These are phyloP conservation scores for Neonectria ditissima DNA, from an alignment of 2,329 filamentous ascomycete genomes.

Conservation along the genomic window DNA sequence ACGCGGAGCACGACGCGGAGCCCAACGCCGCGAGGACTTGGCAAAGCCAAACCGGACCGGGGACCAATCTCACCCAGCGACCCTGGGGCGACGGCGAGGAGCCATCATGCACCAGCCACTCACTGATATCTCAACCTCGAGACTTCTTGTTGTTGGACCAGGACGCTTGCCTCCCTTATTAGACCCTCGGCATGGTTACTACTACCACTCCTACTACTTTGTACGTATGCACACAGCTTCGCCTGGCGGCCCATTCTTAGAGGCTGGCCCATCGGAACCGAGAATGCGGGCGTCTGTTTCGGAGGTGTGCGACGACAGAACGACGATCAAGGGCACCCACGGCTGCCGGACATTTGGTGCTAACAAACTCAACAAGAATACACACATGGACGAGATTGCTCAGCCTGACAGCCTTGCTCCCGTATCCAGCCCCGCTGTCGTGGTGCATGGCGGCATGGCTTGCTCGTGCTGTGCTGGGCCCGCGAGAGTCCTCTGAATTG, in stretches of 20 bases:
- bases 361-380: constrained; percentile 22
- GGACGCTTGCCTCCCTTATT: not conserved
- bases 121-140: not conserved
- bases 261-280: not conserved
- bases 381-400: not conserved
- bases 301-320: constrained; percentile 1
- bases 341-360: not conserved
- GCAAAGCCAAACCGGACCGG: constrained; percentile 1
- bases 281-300: not conserved
- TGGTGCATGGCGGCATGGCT: not conserved
- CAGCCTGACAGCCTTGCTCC: constrained; percentile 3
- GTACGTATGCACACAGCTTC: too few relatives aligned
- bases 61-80: constrained; percentile 10
- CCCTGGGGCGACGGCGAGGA: constrained; percentile 1
- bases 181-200: not conserved
- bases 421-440: constrained; percentile 16
- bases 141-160: not conserved
- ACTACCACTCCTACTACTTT: too few relatives aligned
- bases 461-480: constrained; percentile 9
- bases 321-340: not conserved
- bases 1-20: constrained; percentile 3
- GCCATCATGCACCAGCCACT: not conserved
- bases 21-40: constrained; percentile 2
- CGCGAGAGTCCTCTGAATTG: not conserved
- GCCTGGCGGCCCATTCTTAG: constrained; percentile 7